Percentiles rank a stretch among this genome's conserved stretches.
phyloP scores from a whole-genome alignment of 345 rosid genomes.

The Iberis pinnata region DNA sequence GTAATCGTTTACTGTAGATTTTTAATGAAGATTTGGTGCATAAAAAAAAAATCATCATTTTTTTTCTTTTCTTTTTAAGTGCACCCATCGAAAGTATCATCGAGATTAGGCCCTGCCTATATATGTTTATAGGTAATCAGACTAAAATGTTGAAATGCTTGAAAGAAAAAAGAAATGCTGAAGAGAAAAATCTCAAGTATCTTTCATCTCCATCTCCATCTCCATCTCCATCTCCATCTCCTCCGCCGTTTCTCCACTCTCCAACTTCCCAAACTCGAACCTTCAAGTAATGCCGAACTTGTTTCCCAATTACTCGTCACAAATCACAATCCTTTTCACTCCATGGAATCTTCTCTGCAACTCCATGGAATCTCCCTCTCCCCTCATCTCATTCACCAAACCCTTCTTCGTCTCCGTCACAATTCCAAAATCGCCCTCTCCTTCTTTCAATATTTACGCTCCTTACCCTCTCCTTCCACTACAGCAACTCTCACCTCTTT shows the following conservation, averaged over 20 bases:
- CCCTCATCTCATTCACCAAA: constrained; percentile 55
- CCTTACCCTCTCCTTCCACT: constrained; percentile 34
- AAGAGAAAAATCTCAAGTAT: constrained; percentile 6
- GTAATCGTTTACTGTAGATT: too few species aligned
- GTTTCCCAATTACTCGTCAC: constrained; percentile 57
- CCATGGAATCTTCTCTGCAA: constrained; percentile 72
- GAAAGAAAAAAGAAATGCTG: not conserved
- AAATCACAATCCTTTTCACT: constrained; percentile 83
- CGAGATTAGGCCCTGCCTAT: too few species aligned
- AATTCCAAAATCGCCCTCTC: constrained; percentile 51
- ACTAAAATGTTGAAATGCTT: too few species aligned
- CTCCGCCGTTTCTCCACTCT: constrained; percentile 25
- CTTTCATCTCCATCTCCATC: not conserved
- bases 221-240: constrained; percentile 17
- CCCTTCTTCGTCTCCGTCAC: constrained; percentile 82
- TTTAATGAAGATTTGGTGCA: too few species aligned
- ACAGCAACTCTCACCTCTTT: constrained; percentile 12
- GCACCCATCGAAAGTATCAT: too few species aligned
- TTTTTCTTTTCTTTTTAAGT: too few species aligned
- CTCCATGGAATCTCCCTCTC: constrained; percentile 65
- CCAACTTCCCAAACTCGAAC: constrained; percentile 42
- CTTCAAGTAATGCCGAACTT: constrained; percentile 60
- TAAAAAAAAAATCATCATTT: too few species aligned
- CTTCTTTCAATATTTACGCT: constrained; percentile 25
- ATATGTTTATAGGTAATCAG: too few species aligned